Base-by-base conservation (phyloP, 768 basidiomycete genomes). In the Sporobolomyces phaffii region DNA sequence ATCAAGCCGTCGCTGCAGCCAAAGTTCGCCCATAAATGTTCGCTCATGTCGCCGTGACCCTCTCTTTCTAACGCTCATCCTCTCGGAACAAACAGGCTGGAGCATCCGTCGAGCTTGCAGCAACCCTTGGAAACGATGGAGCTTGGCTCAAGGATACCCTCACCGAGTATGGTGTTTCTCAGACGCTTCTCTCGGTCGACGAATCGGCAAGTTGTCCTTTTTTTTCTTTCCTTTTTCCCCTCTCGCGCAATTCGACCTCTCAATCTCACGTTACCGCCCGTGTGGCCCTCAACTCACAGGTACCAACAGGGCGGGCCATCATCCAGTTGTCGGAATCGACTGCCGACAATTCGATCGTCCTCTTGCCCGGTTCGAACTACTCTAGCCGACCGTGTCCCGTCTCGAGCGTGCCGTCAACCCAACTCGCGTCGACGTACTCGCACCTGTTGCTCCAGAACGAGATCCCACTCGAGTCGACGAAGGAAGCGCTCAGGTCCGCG, bases 401-500 rank as follows among this genome's bases (percentile, higher is more conserved):
- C 38, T 61, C 47, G 68, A 20, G 13, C 28, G 5, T 47, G 6
- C 31, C 61, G n/a, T 10, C 10, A 1, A 17, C 26, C 8, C 5
- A 44, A n/a, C 56, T 45, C 73, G 11, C 40, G 14, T 44, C 56
- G 17, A 28, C 54, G n/a, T 73, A 68, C 58, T 72, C 77, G 33
- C 78, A 80, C 66, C 74, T 81, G 18, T 74, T 79, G 22, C 73
- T 80, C 1, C 80, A 80, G 43, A 81, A 81, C 60, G 80, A 81
- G 68, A 79, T 81, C 60, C 79, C 79, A 1, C 73, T 80, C 34
- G 28, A 36, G 5, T 56, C 74, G 10, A 77, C 76, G 4, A 45
- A 74, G 11, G 51, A 74, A 1, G 74, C 77, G 54, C 73, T 80
- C 47, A 24, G 29, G 6, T 36, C 62, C 5, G 74, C 76, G 0